Percentiles rank a stretch among this genome's conserved stretches.
phyloP scores from a whole-genome alignment of 2,329 filamentous ascomycete species.

The Ophiostoma fasciatum region DNA sequence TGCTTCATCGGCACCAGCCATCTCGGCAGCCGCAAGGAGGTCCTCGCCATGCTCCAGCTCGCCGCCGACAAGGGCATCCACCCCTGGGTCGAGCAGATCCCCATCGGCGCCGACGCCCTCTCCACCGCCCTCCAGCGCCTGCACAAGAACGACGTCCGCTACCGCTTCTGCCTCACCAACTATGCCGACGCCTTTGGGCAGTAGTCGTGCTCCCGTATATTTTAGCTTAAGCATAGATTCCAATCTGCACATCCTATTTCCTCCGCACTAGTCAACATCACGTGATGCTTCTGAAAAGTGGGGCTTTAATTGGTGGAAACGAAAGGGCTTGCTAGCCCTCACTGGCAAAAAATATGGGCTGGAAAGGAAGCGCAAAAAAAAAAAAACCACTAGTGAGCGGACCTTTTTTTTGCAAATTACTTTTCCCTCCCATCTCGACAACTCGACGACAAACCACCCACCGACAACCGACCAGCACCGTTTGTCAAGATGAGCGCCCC shows the following conservation, averaged over 20 bases:
- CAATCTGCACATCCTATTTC: no score
- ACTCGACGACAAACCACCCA: neutral
- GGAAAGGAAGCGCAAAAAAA: neutral
- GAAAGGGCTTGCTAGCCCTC: conserved; percentile 7
- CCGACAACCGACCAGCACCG: neutral
- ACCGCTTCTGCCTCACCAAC: conserved; percentile 59
- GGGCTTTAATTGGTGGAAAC: no score
- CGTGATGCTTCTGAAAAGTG: no score
- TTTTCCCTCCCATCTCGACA: conserved; percentile 1
- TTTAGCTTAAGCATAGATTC: no score
- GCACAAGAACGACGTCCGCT: conserved; percentile 55
- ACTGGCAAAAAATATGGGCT: neutral
- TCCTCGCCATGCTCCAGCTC: conserved; percentile 56
- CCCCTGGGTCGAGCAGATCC: conserved; percentile 58
- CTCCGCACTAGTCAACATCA: no score
- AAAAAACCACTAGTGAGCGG: no score
- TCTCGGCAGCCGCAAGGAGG: conserved; percentile 55
- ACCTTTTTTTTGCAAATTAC: conserved; percentile 3
- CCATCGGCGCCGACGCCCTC: conserved; percentile 58
- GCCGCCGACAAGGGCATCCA: conserved; percentile 54
- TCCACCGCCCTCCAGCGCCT: conserved; percentile 55
- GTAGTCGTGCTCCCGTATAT: no score
- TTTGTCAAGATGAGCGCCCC: conserved; percentile 38
- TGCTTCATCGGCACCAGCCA: conserved; percentile 58
- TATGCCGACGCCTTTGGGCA: conserved; percentile 54